These are phyloP conservation scores for Pyrus betulifolia DNA, from an alignment of 306 rosid genomes.

Conservation along the genomic window DNA sequence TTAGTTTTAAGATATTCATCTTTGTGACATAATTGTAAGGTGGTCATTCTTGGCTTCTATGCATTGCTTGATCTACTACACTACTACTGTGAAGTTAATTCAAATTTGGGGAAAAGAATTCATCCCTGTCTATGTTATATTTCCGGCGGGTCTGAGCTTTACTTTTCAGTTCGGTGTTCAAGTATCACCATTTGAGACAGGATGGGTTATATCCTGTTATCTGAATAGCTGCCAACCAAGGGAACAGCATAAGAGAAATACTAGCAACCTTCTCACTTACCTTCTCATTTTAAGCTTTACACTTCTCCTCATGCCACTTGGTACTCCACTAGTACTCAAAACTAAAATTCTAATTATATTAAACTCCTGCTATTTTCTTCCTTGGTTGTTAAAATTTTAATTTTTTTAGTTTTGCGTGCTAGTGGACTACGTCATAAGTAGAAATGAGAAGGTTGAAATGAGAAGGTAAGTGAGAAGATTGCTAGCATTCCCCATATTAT, in stretches of 20 bases:
- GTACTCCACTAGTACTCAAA: too few relatives aligned
- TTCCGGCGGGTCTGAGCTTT: neutral
- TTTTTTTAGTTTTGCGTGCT: too few relatives aligned
- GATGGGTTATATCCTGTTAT: neutral
- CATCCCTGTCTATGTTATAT: neutral
- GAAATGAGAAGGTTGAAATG: too few relatives aligned
- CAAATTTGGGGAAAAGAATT: neutral
- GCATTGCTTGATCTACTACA: neutral
- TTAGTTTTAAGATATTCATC: conserved; percentile 24
- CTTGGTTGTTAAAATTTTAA: too few relatives aligned
- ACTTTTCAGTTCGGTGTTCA: neutral
- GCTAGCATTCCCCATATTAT: neutral
- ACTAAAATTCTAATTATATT: too few relatives aligned
- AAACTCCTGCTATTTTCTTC: too few relatives aligned
- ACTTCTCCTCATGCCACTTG: too few relatives aligned
- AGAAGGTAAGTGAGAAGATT: too few relatives aligned
- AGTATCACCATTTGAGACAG: neutral
- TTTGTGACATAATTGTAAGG: neutral
- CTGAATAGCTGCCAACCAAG: neutral
- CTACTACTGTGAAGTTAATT: neutral
- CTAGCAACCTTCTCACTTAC: too few relatives aligned
- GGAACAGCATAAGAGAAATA: neutral
- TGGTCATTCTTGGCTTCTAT: neutral
- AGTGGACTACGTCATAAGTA: too few relatives aligned
- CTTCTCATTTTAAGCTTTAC: too few relatives aligned